phyloP scores from a whole-genome alignment of 129 eudicot genomes.

The Gnaphalium uliginosum region DNA sequence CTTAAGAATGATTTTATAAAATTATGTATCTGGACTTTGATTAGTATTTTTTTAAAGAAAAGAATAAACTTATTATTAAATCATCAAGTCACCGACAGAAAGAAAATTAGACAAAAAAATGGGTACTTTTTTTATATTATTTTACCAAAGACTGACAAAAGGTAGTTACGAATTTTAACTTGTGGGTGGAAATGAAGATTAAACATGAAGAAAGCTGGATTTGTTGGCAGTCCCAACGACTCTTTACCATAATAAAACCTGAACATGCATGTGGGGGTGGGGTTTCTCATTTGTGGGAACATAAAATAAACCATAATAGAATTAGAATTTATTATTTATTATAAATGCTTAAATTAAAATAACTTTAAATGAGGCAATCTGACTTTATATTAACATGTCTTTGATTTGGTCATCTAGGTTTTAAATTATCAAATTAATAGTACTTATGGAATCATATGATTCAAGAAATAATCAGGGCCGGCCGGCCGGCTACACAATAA shows the following conservation, averaged over 20 bases:
- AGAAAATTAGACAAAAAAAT: background rate
- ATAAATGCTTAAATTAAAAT: too few species aligned
- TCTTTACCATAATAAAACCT: conserved; percentile 23
- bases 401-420: background rate
- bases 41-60: too few species aligned
- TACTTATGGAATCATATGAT: background rate
- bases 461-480: background rate
- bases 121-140: background rate
- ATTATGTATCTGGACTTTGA: too few species aligned
- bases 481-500: background rate
- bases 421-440: too few species aligned
- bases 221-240: conserved; percentile 34
- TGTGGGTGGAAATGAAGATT: conserved; percentile 20
- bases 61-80: too few species aligned
- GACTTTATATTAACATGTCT: background rate
- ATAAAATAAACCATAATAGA: background rate
- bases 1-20: too few species aligned
- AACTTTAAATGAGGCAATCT: background rate
- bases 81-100: too few species aligned
- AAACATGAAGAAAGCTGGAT: conserved; percentile 40
- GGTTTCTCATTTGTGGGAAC: background rate
- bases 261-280: conserved; percentile 40
- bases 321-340: too few species aligned
- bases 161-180: conserved; percentile 22
- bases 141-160: conserved; percentile 24